These are phyloP conservation scores for Candida coleopterorum DNA, from an alignment of 805 yeast species.

Conservation along the genomic window DNA sequence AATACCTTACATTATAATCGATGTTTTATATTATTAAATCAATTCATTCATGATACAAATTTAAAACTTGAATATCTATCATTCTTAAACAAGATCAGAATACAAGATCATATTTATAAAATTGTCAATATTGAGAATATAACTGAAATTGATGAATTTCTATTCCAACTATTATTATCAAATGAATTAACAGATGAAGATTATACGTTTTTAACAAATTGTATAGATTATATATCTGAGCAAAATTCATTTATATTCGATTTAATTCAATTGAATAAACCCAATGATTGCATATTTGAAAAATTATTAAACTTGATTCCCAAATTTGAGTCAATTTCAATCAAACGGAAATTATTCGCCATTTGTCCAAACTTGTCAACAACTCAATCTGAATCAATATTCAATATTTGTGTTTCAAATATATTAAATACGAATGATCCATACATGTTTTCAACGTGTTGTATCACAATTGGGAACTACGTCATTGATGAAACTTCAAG, in stretches of 20 bases:
- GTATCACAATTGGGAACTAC: constrained; percentile 33
- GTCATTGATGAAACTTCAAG: constrained; percentile 17
- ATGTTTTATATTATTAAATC: constrained; percentile 22
- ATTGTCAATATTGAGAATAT: constrained; percentile 1
- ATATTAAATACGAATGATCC: constrained; percentile 8
- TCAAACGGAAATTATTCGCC: constrained; percentile 6
- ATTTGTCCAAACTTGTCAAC: constrained; percentile 1
- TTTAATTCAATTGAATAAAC: not conserved
- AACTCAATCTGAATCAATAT: not conserved
- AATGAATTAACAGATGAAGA: not conserved
- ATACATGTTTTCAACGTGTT: constrained; percentile 26
- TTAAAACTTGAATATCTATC: constrained; percentile 12
- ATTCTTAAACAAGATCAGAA: constrained; percentile 10
- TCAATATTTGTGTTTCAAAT: not conserved
- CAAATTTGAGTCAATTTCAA: not conserved
- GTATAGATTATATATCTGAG: not conserved
- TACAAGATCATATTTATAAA: constrained; percentile 4
- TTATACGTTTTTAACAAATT: not conserved
- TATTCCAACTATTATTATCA: constrained; percentile 8
- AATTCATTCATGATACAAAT: constrained; percentile 27
- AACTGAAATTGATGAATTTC: constrained; percentile 1
- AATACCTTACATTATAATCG: constrained; percentile 4
- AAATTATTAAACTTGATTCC: not conserved
- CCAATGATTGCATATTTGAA: not conserved
- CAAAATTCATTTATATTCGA: not conserved